Base-by-base conservation (phyloP, 116 monocot species). In the Cymodocea nodosa region DNA sequence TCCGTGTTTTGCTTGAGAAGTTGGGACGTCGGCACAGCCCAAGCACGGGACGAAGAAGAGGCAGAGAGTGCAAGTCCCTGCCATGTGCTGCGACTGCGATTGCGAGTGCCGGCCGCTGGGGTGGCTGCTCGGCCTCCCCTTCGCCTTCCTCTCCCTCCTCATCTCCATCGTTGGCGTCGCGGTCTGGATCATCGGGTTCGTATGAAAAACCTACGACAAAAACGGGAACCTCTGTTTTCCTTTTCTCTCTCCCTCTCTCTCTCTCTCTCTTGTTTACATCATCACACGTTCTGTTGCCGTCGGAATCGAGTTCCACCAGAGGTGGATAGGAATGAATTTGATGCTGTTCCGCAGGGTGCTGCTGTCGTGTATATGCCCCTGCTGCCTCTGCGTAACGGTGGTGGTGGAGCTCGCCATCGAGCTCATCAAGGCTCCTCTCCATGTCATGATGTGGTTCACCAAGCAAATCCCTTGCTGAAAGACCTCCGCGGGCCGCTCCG, bases 391-490 rank as follows among this genome's bases (percentile, higher is more conserved):
- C 76, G 97, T 97, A 74, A 97, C 97, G 63, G 35, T 97, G 37
- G 18, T 85, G 74, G 91, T 97, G 71, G 97, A 97, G 78, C 11
- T 87, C 54, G 97, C 97, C 34, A 71, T 97, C 59, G 91, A 97
- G 79, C 84, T 97, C 70, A 82, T 97, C 81, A 97, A 97, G 63
- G 88, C 91, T 1, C 97, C 97, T 4, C 75, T 97, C 23, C 90
- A 88, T 59, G 91, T 97, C 71, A 97, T 97, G 78, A 54, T 66
- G 60, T 97, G 97, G 97, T 97, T 97, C 88, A 97, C 91, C 35
- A 48, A 77, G 9, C 75, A 90, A 80, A 97, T 97, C 68, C 97
- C 97, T 44, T 97, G 97, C 68, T 90, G 35, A 73, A 36, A 19
- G n/a, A n/a, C n/a, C 7, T 44, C 1, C 30, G 30, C 3, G 2